These are phyloP conservation scores for Rauvolfia tetraphylla DNA, from an alignment of 257 asterid genomes.

Conservation along the genomic window DNA sequence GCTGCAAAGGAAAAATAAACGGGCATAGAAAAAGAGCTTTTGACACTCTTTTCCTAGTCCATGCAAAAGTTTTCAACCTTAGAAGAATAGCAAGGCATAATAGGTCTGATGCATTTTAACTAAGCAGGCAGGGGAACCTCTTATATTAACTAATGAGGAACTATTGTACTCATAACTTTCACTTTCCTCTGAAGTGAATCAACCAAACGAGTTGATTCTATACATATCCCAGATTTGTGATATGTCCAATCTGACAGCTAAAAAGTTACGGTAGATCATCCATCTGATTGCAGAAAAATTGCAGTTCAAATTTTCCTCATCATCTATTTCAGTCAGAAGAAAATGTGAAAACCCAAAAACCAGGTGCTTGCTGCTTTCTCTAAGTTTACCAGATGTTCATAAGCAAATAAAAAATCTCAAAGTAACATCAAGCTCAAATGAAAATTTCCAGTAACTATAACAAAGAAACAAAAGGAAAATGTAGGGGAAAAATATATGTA, in stretches of 20 bases:
- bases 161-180: background rate
- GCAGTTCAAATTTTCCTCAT: background rate
- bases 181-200: background rate
- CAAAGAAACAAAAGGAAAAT: conserved; percentile 12
- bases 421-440: background rate
- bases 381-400: background rate
- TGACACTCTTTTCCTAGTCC: background rate
- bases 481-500: background rate
- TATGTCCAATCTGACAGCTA: background rate
- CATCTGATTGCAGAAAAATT: background rate
- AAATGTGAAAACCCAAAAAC: background rate
- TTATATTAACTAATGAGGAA: background rate
- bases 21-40: background rate
- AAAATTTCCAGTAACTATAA: conserved; percentile 1
- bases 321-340: background rate
- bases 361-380: background rate
- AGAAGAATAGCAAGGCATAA: background rate
- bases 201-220: background rate
- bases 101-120: background rate
- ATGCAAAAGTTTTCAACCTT: background rate
- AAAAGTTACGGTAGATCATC: background rate
- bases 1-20: background rate
- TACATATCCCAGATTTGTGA: background rate
- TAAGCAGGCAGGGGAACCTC: background rate
- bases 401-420: background rate